Conservation (phyloP, 352 stramenopile species). For the Phytophthora palmivora region DNA sequence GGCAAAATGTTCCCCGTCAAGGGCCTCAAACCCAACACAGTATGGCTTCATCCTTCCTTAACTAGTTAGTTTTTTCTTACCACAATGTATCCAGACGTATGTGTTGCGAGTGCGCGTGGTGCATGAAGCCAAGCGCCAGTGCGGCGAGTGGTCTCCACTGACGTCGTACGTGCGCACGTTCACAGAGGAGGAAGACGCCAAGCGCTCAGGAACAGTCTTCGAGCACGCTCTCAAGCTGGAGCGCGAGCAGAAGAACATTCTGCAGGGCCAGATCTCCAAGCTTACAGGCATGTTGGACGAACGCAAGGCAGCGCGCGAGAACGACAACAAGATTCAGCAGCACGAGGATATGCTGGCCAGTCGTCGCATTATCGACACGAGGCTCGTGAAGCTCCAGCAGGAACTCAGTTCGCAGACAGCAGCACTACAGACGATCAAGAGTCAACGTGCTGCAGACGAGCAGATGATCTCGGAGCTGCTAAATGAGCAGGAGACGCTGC, state of each 20-base stretch:
- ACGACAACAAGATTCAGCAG: constrained; percentile 55
- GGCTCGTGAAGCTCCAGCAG: constrained; percentile 73
- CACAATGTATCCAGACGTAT: constrained; percentile 56
- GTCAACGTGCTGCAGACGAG: constrained; percentile 74
- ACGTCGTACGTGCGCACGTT: constrained; percentile 83
- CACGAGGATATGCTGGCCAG: constrained; percentile 89
- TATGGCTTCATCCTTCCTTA: constrained; percentile 23
- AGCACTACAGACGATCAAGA: constrained; percentile 72
- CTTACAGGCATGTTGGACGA: constrained; percentile 80
- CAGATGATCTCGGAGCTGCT: constrained; percentile 86
- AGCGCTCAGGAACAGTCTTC: constrained; percentile 86
- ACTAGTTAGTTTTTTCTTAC: constrained; percentile 7
- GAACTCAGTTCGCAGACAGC: constrained; percentile 67
- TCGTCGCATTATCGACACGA: constrained; percentile 84
- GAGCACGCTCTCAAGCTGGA: constrained; percentile 87
- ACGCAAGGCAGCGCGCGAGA: constrained; percentile 40
- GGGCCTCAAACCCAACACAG: constrained; percentile 73
- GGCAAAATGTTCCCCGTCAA: constrained; percentile 73
- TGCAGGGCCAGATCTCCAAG: constrained; percentile 84
- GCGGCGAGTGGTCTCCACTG: constrained; percentile 80
- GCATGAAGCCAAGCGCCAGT: constrained; percentile 62
- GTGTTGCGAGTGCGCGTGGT: constrained; percentile 81
- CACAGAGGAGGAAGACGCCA: constrained; percentile 88
- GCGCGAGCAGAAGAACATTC: constrained; percentile 68
- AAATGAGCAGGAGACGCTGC: constrained; percentile 85